phyloP scores from a whole-genome alignment of 23 red algal genomes.

The Pyropia haitanensis region DNA sequence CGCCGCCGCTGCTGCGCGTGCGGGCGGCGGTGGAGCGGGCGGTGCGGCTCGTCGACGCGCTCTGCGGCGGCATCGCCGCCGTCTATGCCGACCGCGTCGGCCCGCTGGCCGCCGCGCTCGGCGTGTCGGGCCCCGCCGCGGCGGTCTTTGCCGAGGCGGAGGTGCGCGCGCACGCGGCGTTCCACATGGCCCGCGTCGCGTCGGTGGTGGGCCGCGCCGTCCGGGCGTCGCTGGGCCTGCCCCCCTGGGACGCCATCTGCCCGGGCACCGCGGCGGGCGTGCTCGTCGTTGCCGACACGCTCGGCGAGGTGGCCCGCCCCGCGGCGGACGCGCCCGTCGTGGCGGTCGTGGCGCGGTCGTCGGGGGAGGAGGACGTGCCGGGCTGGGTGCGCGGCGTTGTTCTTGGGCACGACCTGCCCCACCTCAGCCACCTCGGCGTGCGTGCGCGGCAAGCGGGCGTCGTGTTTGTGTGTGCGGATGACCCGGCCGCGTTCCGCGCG shows the following conservation, averaged over 20 bases:
- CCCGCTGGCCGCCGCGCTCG: conserved; percentile 19
- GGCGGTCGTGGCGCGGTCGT: conserved; percentile 21
- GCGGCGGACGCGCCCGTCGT: neutral
- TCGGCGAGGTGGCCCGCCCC: conserved; percentile 16
- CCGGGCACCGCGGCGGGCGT: conserved; percentile 30
- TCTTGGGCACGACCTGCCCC: conserved; percentile 42
- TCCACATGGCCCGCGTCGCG: conserved; percentile 52
- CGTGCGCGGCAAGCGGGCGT: conserved; percentile 61
- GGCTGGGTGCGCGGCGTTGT: conserved; percentile 37
- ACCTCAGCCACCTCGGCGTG: conserved; percentile 65
- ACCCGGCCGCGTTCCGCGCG: conserved; percentile 25
- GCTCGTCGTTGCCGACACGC: conserved; percentile 20
- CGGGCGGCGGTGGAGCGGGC: conserved; percentile 54
- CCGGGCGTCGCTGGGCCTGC: conserved; percentile 24
- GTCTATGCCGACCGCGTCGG: conserved; percentile 29
- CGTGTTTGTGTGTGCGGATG: conserved; percentile 67
- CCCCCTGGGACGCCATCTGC: conserved; percentile 57
- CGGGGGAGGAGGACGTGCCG: conserved; percentile 65
- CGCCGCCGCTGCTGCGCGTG: conserved; percentile 9
- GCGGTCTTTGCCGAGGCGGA: conserved; percentile 63
- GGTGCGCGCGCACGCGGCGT: conserved; percentile 42
- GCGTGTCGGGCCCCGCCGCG: conserved; percentile 26
- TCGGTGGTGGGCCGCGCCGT: neutral
- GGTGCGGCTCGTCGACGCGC: conserved; percentile 16
- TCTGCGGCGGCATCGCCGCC: conserved; percentile 23